Conservation (phyloP, 208 protist genomes). For the Trypanosoma theileri region DNA sequence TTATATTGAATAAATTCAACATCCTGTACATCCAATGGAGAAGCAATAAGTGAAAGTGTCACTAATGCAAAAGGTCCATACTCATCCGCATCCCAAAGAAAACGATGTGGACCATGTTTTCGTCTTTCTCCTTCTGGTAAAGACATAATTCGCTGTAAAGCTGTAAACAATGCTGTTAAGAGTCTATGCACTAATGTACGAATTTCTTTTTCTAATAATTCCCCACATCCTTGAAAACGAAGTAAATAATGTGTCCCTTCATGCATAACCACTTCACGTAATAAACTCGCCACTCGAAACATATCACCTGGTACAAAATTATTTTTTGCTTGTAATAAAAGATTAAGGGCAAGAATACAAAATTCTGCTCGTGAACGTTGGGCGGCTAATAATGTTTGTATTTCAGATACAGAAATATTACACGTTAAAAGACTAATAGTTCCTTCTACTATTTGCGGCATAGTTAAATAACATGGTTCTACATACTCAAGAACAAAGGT, state of each 20-base stretch:
- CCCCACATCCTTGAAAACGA: slow-evolving; percentile 53
- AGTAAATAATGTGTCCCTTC: slow-evolving; percentile 45
- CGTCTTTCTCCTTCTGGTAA: slow-evolving; percentile 29
- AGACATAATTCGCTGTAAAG: slow-evolving; percentile 35
- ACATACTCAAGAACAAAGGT: slow-evolving; percentile 42
- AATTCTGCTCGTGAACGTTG: slow-evolving; percentile 17
- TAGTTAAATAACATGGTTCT: slow-evolving; percentile 15
- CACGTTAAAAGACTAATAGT: slow-evolving; percentile 25
- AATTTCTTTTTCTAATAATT: slow-evolving; percentile 40
- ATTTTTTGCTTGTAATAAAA: slow-evolving; percentile 26
- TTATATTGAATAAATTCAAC: slow-evolving; percentile 31
- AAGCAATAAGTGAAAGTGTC: slow-evolving; percentile 55
- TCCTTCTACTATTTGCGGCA: slow-evolving; percentile 30
- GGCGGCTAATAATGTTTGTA: slow-evolving; percentile 18
- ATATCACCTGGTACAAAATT: slow-evolving; percentile 28
- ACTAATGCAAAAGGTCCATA: slow-evolving; percentile 58
- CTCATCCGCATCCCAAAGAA: slow-evolving; percentile 56
- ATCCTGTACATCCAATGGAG: slow-evolving; percentile 54
- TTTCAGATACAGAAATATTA: slow-evolving; percentile 12
- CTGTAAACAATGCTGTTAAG: slow-evolving; percentile 40
- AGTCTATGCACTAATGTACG: slow-evolving; percentile 48
- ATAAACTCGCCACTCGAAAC: slow-evolving; percentile 27
- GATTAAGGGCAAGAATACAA: slow-evolving; percentile 28
- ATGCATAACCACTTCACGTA: slow-evolving; percentile 27
- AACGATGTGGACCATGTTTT: slow-evolving; percentile 48